Evolutionary conservation across 768 basidiomycete species (phyloP).

Genomic region (Lentinula detonsa): DNA sequence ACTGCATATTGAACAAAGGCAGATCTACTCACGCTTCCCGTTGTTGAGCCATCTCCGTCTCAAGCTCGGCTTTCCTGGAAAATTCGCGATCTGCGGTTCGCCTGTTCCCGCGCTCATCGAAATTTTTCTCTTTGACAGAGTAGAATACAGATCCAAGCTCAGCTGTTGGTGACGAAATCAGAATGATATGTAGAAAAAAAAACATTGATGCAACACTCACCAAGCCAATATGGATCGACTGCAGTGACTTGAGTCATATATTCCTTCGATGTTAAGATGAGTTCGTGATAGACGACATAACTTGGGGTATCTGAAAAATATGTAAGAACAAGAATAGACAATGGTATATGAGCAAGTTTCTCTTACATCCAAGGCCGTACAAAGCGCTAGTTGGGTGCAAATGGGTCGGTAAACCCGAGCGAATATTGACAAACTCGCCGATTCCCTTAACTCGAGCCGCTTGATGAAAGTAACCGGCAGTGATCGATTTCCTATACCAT

Average conservation of each 20-base stretch:
- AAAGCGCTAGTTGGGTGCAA: slow-evolving; percentile 95
- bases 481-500: slow-evolving; percentile 79
- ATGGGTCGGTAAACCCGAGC: slow-evolving; percentile 92
- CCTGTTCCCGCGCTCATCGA: slow-evolving; percentile 79
- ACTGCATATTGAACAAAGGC: background rate
- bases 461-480: slow-evolving; percentile 98
- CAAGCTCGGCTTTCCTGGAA: slow-evolving; percentile 84
- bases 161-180: slow-evolving; percentile 38
- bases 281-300: slow-evolving; percentile 95
- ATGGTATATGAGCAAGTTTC: slow-evolving; percentile 22
- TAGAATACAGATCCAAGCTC: slow-evolving; percentile 96
- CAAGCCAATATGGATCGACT: slow-evolving; percentile 96
- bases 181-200: background rate
- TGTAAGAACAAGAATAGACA: slow-evolving; percentile 8
- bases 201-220: slow-evolving; percentile 32
- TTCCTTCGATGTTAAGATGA: slow-evolving; percentile 91
- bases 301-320: slow-evolving; percentile 74
- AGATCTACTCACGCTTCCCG: slow-evolving; percentile 58
- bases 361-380: slow-evolving; percentile 86
- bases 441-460: slow-evolving; percentile 98
- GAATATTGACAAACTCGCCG: slow-evolving; percentile 96
- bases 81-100: slow-evolving; percentile 85
- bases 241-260: slow-evolving; percentile 99
- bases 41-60: slow-evolving; percentile 84
- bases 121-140: slow-evolving; percentile 96